Conservation (phyloP, 2,329 filamentous ascomycete species). For the Claviceps capensis region DNA sequence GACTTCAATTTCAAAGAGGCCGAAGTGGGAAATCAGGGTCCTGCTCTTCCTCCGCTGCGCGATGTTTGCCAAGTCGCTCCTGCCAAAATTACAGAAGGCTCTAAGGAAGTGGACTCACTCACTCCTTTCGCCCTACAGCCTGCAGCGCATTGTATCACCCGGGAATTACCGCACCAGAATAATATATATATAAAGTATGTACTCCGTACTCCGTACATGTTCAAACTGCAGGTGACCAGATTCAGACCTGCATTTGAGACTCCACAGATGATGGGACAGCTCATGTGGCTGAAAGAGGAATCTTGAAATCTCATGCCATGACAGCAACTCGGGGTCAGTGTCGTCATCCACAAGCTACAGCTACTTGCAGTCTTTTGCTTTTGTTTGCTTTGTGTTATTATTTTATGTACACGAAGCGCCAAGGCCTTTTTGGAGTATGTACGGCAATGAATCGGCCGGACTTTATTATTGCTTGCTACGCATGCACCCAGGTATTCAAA, state of each 20-base stretch:
- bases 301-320: neutral
- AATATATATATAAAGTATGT: too few relatives aligned
- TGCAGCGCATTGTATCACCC: neutral
- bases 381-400: neutral
- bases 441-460: neutral
- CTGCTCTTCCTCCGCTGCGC: neutral
- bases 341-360: neutral
- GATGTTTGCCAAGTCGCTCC: neutral
- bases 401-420: neutral
- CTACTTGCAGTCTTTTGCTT: too few relatives aligned
- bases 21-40: neutral
- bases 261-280: neutral
- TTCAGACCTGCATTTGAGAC: neutral
- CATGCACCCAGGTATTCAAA: neutral
- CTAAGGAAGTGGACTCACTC: neutral
- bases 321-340: neutral
- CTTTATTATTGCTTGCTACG: neutral
- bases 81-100: neutral
- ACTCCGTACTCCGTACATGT: too few relatives aligned
- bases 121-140: neutral
- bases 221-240: neutral
- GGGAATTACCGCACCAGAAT: neutral
- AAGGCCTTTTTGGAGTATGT: neutral
- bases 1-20: neutral
- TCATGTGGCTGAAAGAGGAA: neutral